phyloP scores from a whole-genome alignment of 176 grass and related monocot species.

The Chloris gayana region DNA sequence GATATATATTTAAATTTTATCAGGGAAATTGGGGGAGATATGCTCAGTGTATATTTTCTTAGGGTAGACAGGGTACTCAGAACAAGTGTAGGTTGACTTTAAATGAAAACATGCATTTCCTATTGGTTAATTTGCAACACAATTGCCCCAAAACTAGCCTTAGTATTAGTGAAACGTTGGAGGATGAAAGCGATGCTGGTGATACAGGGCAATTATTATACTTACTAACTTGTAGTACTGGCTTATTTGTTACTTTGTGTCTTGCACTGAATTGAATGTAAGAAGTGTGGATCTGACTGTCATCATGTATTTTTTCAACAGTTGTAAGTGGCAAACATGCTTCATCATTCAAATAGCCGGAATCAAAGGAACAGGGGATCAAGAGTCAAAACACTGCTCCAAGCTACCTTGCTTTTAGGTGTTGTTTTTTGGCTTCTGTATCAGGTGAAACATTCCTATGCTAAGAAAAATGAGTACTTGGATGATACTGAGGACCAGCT shows the following conservation, averaged over 20 bases:
- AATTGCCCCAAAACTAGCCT: not conserved
- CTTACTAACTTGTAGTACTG: not conserved
- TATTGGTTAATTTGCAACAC: not conserved
- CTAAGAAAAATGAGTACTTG: conserved; percentile 62
- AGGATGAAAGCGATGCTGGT: conserved; percentile 2
- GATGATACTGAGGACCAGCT: conserved; percentile 43
- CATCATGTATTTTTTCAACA: conserved; percentile 20
- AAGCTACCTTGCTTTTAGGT: conserved; percentile 57
- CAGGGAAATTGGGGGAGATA: not conserved
- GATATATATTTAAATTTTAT: not conserved
- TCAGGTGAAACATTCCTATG: conserved; percentile 62
- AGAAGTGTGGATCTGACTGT: not conserved
- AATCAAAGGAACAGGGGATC: conserved; percentile 63
- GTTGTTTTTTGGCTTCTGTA: conserved; percentile 64
- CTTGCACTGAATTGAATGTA: not conserved
- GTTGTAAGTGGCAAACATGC: conserved; percentile 49
- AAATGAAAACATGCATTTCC: not conserved
- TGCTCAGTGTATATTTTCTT: not conserved
- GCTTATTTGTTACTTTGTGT: conserved; percentile 6
- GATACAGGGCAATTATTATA: conserved; percentile 8
- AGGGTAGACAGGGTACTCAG: not conserved
- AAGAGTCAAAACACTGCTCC: conserved; percentile 63
- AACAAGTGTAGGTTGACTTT: not conserved
- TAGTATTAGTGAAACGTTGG: conserved; percentile 11
- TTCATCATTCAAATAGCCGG: conserved; percentile 64